Evolutionary conservation across 2,329 filamentous ascomycete genomes (phyloP).

Genomic region (Trichoderma polysporum): DNA sequence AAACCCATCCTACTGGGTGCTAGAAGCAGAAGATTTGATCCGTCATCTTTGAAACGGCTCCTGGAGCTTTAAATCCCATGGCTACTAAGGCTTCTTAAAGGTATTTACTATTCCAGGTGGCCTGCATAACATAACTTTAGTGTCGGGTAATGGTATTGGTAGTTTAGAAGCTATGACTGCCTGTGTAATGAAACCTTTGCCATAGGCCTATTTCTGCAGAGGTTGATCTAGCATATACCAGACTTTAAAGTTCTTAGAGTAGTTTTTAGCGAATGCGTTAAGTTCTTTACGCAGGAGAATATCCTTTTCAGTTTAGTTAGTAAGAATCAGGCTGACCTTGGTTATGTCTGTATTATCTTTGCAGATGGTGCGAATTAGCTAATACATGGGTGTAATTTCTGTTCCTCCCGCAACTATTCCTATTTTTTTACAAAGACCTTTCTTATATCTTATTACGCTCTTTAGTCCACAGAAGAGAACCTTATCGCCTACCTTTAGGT

Average conservation of each 20-base stretch:
- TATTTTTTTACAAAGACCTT: conserved; percentile 40
- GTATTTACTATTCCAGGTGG: conserved; percentile 61
- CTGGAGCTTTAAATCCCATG: conserved; percentile 52
- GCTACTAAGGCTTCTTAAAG: conserved; percentile 50
- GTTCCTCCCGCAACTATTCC: conserved; percentile 54
- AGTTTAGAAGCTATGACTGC: conserved; percentile 50
- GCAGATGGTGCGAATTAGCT: conserved; percentile 62
- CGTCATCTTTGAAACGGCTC: conserved; percentile 49
- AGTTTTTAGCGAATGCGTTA: conserved; percentile 50
- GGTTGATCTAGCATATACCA: conserved; percentile 56
- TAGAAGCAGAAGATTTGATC: conserved; percentile 59
- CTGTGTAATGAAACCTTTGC: conserved; percentile 51
- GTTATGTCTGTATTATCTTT: conserved; percentile 59
- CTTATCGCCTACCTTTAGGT: too few relatives aligned
- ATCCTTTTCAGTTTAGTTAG: conserved; percentile 57
- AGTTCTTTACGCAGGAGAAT: conserved; percentile 58
- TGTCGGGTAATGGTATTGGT: conserved; percentile 47
- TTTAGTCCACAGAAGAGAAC: too few relatives aligned
- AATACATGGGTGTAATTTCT: conserved; percentile 40
- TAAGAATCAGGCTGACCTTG: conserved; percentile 57
- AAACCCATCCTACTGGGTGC: too few relatives aligned
- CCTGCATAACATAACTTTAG: conserved; percentile 56
- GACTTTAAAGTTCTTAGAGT: conserved; percentile 54
- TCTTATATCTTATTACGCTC: too few relatives aligned
- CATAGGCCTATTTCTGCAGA: conserved; percentile 49